These are phyloP conservation scores for Imleria badia DNA, from an alignment of 768 basidiomycete species.

Conservation along the genomic window DNA sequence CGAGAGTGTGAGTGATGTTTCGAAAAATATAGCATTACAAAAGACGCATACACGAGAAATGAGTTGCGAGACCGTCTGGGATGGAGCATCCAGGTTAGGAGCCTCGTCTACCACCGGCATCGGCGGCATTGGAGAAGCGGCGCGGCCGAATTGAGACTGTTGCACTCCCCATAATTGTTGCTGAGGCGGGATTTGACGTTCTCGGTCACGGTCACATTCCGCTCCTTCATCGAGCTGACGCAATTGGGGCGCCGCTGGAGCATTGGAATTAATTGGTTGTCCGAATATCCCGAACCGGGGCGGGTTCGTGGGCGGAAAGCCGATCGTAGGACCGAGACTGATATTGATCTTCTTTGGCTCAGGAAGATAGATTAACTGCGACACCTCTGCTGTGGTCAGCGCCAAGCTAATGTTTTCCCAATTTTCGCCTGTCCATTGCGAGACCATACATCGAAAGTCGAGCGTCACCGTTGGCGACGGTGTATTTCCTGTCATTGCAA, in stretches of 20 bases:
- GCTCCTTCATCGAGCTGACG: not conserved
- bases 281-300: not conserved
- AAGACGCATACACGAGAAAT: slow-evolving; percentile 7
- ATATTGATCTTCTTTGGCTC: slow-evolving; percentile 21
- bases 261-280: too few relatives aligned
- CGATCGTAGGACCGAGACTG: not conserved
- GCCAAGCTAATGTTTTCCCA: slow-evolving; percentile 28
- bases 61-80: slow-evolving; percentile 11
- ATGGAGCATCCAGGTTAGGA: not conserved
- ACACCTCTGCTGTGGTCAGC: slow-evolving; percentile 25
- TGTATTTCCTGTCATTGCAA: slow-evolving; percentile 5
- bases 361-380: slow-evolving; percentile 19
- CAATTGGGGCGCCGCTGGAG: too few relatives aligned
- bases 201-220: not conserved
- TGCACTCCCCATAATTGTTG: too few relatives aligned
- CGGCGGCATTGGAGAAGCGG: too few relatives aligned
- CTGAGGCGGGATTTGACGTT: too few relatives aligned
- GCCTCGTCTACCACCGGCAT: not conserved
- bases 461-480: slow-evolving; percentile 20
- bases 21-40: not conserved
- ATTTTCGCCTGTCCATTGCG: slow-evolving; percentile 31
- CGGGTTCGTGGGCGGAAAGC: not conserved
- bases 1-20: not conserved
- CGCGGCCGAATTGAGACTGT: too few relatives aligned
- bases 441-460: slow-evolving; percentile 30